These are phyloP conservation scores for Pleurozium schreberi DNA, from an alignment of 225 moss, liverwort and hornwort genomes.

Conservation along the genomic window DNA sequence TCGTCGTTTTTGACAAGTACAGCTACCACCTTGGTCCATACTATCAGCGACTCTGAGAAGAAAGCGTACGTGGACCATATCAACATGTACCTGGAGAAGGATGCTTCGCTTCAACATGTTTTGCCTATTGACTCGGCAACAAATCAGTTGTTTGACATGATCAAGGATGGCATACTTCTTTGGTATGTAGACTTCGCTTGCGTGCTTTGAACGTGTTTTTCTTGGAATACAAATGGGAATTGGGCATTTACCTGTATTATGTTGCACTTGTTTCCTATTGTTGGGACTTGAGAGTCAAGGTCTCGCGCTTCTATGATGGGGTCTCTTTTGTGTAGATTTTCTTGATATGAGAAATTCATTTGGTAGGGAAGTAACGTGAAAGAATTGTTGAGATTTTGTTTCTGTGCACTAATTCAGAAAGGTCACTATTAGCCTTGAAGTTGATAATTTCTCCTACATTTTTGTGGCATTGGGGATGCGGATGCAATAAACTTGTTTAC, in stretches of 20 bases:
- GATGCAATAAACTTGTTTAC: background rate
- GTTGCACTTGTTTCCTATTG: background rate
- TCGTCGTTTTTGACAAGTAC: conserved; percentile 82
- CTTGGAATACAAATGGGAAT: background rate
- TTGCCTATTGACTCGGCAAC: conserved; percentile 80
- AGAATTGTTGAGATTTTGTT: background rate
- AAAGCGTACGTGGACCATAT: conserved; percentile 96
- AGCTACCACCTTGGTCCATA: conserved; percentile 78
- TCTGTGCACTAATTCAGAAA: background rate
- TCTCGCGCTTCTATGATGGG: background rate
- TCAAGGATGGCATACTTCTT: conserved; percentile 83
- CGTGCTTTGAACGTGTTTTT: background rate
- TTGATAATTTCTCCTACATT: background rate
- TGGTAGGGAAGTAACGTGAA: background rate
- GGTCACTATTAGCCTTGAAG: background rate
- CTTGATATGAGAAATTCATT: background rate
- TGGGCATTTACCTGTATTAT: background rate
- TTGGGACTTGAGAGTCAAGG: background rate
- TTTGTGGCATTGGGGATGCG: background rate
- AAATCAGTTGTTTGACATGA: conserved; percentile 74
- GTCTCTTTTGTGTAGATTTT: background rate
- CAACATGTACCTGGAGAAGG: conserved; percentile 74
- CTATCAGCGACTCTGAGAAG: conserved; percentile 94
- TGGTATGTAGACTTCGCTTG: conserved; percentile 31
- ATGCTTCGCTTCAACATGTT: conserved; percentile 44